phyloP scores from a whole-genome alignment of 1,139 yeast genomes.

The Magnusiomyces suaveolens region DNA sequence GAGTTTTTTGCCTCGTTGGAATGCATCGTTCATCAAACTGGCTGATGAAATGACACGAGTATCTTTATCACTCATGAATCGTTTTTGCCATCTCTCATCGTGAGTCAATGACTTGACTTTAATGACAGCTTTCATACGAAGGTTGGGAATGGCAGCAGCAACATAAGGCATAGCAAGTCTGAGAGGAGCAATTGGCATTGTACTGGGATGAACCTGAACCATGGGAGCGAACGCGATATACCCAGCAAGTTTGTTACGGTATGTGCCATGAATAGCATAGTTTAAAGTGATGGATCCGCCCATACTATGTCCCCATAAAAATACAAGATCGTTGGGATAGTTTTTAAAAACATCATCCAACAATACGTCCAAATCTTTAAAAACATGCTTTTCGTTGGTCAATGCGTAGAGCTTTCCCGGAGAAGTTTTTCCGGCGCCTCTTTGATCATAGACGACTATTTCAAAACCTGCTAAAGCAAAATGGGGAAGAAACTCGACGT shows the following conservation, averaged over 20 bases:
- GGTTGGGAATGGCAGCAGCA: constrained; percentile 44
- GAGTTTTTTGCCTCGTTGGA: constrained; percentile 51
- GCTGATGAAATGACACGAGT: constrained; percentile 39
- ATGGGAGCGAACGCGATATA: constrained; percentile 61
- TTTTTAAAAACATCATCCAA: constrained; percentile 36
- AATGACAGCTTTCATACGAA: constrained; percentile 49
- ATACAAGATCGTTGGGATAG: constrained; percentile 32
- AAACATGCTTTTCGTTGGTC: constrained; percentile 55
- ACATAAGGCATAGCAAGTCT: constrained; percentile 40
- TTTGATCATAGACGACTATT: constrained; percentile 68
- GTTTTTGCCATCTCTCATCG: constrained; percentile 29
- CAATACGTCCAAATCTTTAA: constrained; percentile 62
- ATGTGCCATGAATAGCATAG: constrained; percentile 60
- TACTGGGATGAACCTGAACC: constrained; percentile 44
- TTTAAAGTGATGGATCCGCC: constrained; percentile 80
- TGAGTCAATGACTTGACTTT: constrained; percentile 48
- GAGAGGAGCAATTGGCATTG: constrained; percentile 47
- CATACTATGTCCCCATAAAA: constrained; percentile 85
- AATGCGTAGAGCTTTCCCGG: constrained; percentile 47
- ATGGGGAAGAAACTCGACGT: constrained; percentile 50
- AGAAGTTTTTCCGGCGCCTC: constrained; percentile 74
- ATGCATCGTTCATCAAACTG: constrained; percentile 53
- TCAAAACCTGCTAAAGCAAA: constrained; percentile 58
- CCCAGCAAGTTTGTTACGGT: constrained; percentile 45
- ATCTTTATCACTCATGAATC: background rate